Evolutionary conservation across 2,329 filamentous ascomycete species (phyloP), one percentile per base, ranked within the genome.

Genomic region (Ophiostoma sp.): DNA sequence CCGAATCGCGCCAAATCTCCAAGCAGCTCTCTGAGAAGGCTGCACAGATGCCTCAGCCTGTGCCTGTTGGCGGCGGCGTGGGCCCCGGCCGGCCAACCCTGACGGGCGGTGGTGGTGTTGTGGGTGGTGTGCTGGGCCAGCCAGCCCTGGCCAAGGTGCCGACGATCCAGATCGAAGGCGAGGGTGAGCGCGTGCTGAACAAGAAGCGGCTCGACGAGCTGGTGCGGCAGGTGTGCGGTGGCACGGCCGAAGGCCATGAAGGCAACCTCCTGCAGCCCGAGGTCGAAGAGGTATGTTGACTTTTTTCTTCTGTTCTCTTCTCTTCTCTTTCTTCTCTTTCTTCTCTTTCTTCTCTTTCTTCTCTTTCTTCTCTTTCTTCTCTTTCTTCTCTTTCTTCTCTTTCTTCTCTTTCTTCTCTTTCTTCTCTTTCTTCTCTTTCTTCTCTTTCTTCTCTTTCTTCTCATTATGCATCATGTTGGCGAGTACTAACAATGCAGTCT

Each of bases 191-290:
- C 60, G 90, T 99, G 0, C 82, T 99, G n/a, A 96, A 90, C 80
- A 97, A 97, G 85, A 96, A 96, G 81, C 98, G 97, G 80, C 84
- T 99, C 55, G 93, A 99, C 75, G 94, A 97, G 76, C 84, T 99
- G 49, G 93, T 98, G 8, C 87, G 93, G 66, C 94, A 98, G 78
- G 93, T 98, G 69, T 96, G 92, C 47, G 93, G 93, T 67, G 90
- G 89, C 9, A 88, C 87, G 40, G 85, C 87, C 0, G 89, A 91
- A 71, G 83, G 85, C n/a, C 84, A 87, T 64, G 89, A 91, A 72
- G 88, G 87, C 70, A 92, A 94, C 76, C 85, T 89, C 49, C 81
- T 98, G 72, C 92, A 92, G 41, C 92, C 95, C 0, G 95, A 98
- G 73, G 94, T 97, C 65, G 95, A 99, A 85, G 94, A 98, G 27